Base-by-base conservation (phyloP, 495 filamentous ascomycete genomes). In the Aspergillus panamensis region DNA sequence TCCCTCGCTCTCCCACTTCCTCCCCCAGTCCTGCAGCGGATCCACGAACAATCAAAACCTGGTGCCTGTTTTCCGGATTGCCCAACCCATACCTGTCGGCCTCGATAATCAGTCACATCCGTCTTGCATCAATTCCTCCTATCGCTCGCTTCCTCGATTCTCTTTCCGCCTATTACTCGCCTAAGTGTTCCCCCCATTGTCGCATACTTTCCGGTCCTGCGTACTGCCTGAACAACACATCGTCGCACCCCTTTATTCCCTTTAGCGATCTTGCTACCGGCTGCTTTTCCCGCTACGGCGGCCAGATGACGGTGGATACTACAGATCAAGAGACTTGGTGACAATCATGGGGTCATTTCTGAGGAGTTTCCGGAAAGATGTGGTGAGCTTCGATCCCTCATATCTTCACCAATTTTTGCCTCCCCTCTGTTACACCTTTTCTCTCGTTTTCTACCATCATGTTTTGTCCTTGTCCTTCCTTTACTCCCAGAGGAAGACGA, bases 281-380 rank as follows among this genome's bases (percentile, higher is more conserved):
- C 64, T 60, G 60, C 55, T 51, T 60, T 30, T 52, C 56, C 62
- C 54, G 57, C 55, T 45, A 39, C 40, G 39, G 55, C 54, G 53
- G 53, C 66, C 68, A 66, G 64, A 75, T 77, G 74, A 72, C 61
- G 69, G 61, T 62, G 62, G 61, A 64, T 61, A 58, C 63, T 53
- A 59, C 61, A 62, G 45, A 49, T 48, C 20, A 62, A 60, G 51
- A 59, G 43, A 61, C 57, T 59, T 58, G 65, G 63, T 65, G 57
- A 68, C 64, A 65, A 75, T 64, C 53, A 78, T 76, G 74, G 74
- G 71, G 68, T 68, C 76, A 57, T 79, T 79, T 60, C 55, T 68
- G 53, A 75, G 67, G 62, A 70, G 69, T 65, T 66, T 72, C 54
- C 70, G 72, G 62, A 66, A 62, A 64, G 74, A 73, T 73, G 68